Conservation (phyloP, 225 moss, liverwort and hornwort species). For the Neckera pumila region DNA sequence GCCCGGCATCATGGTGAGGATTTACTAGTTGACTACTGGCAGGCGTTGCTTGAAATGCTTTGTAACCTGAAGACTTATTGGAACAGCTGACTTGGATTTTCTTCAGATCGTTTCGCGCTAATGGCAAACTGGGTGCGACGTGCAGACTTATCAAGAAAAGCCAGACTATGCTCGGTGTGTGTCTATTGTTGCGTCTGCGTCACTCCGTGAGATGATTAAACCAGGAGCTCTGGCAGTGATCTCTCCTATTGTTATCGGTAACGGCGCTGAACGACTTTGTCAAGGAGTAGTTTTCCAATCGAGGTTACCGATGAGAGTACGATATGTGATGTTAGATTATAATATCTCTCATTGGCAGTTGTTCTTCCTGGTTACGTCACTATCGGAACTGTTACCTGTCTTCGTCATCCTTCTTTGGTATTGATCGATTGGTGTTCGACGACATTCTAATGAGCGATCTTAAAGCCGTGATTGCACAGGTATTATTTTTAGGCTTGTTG, state of each 20-base stretch:
- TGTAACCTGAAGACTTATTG: neutral
- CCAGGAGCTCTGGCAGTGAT: slow-evolving; percentile 91
- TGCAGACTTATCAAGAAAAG: slow-evolving; percentile 94
- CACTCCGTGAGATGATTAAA: slow-evolving; percentile 98
- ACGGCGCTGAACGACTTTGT: neutral
- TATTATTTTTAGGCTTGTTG: slow-evolving; percentile 57
- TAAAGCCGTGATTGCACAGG: slow-evolving; percentile 25
- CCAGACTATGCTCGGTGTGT: slow-evolving; percentile 96
- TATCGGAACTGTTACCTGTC: neutral
- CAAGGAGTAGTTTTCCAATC: neutral
- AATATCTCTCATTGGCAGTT: neutral
- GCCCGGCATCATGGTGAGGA: slow-evolving; percentile 87
- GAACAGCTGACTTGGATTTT: neutral
- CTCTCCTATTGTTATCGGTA: slow-evolving; percentile 80
- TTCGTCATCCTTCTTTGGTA: neutral
- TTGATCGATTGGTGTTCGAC: neutral
- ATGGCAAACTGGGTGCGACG: neutral
- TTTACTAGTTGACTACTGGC: neutral
- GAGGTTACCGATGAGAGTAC: neutral
- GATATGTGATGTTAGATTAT: neutral
- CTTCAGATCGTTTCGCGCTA: neutral
- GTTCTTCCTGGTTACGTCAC: neutral
- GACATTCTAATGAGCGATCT: neutral
- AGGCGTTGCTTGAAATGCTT: neutral
- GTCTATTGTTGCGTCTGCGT: slow-evolving; percentile 93